Conservation (phyloP, 306 rosid species). For the Lotus japonicus region DNA sequence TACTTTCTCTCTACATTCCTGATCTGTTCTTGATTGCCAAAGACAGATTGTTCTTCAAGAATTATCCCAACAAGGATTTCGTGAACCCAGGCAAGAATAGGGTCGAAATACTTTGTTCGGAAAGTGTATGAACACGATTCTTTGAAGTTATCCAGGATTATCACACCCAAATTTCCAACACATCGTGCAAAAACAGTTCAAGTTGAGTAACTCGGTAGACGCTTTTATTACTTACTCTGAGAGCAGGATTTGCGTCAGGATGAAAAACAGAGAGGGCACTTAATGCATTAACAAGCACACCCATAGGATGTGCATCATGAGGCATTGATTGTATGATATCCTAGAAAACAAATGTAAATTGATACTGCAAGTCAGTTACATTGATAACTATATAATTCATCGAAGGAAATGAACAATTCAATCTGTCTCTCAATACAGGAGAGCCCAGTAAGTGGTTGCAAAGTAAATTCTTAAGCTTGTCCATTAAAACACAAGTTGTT, state of each 20-base stretch:
- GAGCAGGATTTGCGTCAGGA: constrained; percentile 95
- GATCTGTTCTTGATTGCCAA: too few species aligned
- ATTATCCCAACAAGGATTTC: too few species aligned
- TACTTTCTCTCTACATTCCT: too few species aligned
- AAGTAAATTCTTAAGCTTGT: background rate
- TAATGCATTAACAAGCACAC: constrained; percentile 73
- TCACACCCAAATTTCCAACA: too few species aligned
- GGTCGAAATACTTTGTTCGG: too few species aligned
- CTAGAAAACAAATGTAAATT: constrained; percentile 37
- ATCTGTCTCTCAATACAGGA: background rate
- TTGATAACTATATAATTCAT: background rate
- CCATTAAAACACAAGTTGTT: background rate
- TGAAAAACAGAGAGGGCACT: constrained; percentile 84
- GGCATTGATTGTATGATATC: constrained; percentile 86
- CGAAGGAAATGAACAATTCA: background rate
- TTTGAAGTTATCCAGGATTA: too few species aligned
- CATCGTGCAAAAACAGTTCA: constrained; percentile 2
- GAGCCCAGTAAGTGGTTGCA: background rate
- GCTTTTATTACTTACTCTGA: constrained; percentile 41
- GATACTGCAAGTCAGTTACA: background rate
- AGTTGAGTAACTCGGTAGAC: background rate
- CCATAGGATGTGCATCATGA: constrained; percentile 98
- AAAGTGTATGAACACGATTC: too few species aligned
- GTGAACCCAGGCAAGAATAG: too few species aligned
- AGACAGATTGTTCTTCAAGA: too few species aligned